Base-by-base conservation (phyloP, 441 rosid genomes). In the Melianthus villosus region DNA sequence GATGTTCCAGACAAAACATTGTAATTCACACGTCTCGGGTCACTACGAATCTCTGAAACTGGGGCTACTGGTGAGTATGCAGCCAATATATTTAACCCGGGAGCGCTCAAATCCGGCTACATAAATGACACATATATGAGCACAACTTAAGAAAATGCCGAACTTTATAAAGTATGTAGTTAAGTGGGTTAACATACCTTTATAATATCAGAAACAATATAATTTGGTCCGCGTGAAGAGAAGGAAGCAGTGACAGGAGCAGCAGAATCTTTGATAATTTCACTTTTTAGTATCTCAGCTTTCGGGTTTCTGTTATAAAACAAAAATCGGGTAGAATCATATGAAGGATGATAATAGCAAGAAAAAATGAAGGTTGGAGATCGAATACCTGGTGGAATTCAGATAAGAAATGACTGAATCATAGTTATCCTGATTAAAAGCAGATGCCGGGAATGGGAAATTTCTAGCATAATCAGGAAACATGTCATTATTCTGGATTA, bases 251-350 rank as follows among this genome's bases (percentile, higher is more conserved):
- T 18, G 6, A 6, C 4, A 12, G 36, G 36, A 32, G 36, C 36
- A 13, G 47, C 11, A 0, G 36, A 30, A 42, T 67, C 67, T 9
- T 33, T 44, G n/a, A 42, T 28, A 8, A 13, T 34, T 53, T 35
- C 59, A 46, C 54, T 67, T 41, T 16, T 63, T 14, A 57, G 4
- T 46, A 71, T 67, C 19, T 61, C 57, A 32, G 50, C 77, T 44
- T 14, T 13, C 0, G 66, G 68, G 4, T 57, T 40, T 16, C 73
- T 71, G 45, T 9, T 2, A 13, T 7, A 32, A 12, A 32, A 12
- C 1, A 32, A 18, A 32, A 7, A 12, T 27, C 10, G 10, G 31
- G n/a, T n/a, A n/a, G n/a, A n/a, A n/a, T n/a, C n/a, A 27, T 3
- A 5, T 0, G 28, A 9, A 25, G 9, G 28, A 25, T 6, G 9